Base-by-base conservation (phyloP, 148 eudicot species). In the Chenopodium suecicum region DNA sequence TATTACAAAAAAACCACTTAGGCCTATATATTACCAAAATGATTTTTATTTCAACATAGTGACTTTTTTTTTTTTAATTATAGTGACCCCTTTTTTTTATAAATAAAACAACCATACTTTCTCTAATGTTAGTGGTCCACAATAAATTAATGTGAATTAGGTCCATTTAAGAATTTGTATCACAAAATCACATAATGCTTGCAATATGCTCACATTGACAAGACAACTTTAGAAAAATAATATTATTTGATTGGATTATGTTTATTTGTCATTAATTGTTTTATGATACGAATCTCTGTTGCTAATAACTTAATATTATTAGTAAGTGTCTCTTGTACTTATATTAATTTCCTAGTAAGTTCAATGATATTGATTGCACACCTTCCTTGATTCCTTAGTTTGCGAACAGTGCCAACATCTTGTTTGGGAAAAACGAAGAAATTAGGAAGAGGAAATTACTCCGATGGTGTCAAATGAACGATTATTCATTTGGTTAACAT, bases 311-410 rank as follows among this genome's bases (percentile, higher is more conserved):
- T 10, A 52, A 52, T 52, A 52, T 16, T 54, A 69, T 16, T 54
- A 69, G 73, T 16, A 4, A 27, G 37, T 32, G 4, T 34, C 47
- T 34, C 6, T 1, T 62, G 66, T 69, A 34, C n/a, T 6, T 1
- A 19, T 4, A 34, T 69, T 19, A 70, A 19, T 70, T 70, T 70
- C 48, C 50, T 37, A 41, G 74, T 70, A 82, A 73, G 78, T 31
- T 27, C 72, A 2, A 50, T 70, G 71, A 14, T 23, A 64, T 3
- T 68, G 46, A 7, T 72, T 83, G 62, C 62, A 10, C 71, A 67
- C 31, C 62, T 37, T 7, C 68, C 31, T n/a, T 22, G 44, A 41
- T 41, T 41, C 8, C 44, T 41, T 41, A 5, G 44, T 5, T 41
- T 41, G 44, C 7, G 7, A 41, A 41, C 7, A 41, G 44, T 41